Evolutionary conservation across 2,329 filamentous ascomycete species (phyloP), one percentile per base, ranked within the genome.

Genomic region (Fusarium compactum): DNA sequence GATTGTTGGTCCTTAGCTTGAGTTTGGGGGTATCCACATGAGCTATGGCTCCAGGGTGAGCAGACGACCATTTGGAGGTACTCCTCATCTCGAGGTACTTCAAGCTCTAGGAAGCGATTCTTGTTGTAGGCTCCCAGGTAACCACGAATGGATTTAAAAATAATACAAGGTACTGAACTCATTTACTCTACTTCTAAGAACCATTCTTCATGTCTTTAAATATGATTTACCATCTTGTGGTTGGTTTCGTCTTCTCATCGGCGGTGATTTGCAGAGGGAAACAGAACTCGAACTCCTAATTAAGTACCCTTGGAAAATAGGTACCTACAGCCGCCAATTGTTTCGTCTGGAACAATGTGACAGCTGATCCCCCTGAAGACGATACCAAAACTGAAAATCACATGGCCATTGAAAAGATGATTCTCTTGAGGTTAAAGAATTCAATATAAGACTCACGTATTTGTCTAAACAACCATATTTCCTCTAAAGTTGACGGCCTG

Each of bases 1-100:
- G 60, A 59, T 56, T 63, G 67, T 48, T 69, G 67, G 70, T 45
- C 69, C 69, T 59, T 44, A 63, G 69, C 57, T 70, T 65, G 67
- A 38, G 32, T 64, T 69, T 38, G 47, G 51, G 44, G 38, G 65
- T 59, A 45, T 53, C 62, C 69, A 70, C 58, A 32, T 61, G 22
- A 50, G 41, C 50, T 48, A n/a, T 45, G 50, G 58, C 52, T 69
- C 45, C 38, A 61, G 56, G 46, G 63, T 67, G 44, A 24, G 16
- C 24, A 29, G 27, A 25, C 29, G 38, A 45, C 30, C 8, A n/a
- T 6, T 8, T 4, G 8, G 22, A 41, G 3, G 55, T 63, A 53
- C 41, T 27, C 22, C 14, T 16, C 12, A 59, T 38, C 7, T 20
- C 5, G 12, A 29, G 44, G 53, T 64, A 68, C 65, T 45, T 67